Percentiles rank a stretch among this genome's conserved stretches.
phyloP scores from a whole-genome alignment of 192 early-diverging fungal genomes.

The Coemansia biformis region DNA sequence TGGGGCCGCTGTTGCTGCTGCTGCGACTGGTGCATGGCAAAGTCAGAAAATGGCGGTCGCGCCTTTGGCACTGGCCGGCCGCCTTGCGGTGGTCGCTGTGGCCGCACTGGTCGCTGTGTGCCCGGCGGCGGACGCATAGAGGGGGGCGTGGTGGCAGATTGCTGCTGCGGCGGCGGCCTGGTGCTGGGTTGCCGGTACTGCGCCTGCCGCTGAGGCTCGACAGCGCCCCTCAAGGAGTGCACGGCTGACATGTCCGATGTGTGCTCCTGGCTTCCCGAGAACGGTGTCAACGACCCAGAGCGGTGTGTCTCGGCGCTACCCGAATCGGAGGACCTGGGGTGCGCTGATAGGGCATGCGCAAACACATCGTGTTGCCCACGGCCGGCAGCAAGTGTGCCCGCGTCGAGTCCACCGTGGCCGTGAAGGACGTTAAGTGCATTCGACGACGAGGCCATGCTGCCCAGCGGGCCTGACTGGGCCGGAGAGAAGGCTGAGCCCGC shows the following conservation, averaged over 20 bases:
- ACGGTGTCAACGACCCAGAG: too few species aligned
- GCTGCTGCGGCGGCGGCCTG: conserved; percentile 2
- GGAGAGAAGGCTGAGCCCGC: conserved; percentile 6
- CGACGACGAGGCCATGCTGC: background rate
- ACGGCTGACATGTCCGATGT: background rate
- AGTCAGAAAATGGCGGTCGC: background rate
- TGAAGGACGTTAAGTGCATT: background rate
- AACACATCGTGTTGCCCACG: background rate
- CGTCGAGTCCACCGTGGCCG: background rate
- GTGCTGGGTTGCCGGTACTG: background rate
- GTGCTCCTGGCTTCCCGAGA: background rate
- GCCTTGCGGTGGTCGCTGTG: conserved; percentile 3
- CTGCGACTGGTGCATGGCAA: conserved; percentile 1
- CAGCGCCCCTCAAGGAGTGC: background rate
- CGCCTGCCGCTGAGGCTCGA: background rate
- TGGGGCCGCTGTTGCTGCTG: conserved; percentile 8
- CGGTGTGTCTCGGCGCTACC: too few species aligned
- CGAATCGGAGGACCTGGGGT: background rate
- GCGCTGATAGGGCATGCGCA: background rate
- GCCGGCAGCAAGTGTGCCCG: background rate
- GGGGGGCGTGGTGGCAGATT: background rate
- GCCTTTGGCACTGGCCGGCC: background rate
- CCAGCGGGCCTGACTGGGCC: background rate
- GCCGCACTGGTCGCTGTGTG: conserved; percentile 4
- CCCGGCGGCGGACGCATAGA: background rate